These are phyloP conservation scores for Vitis cinerea DNA, from an alignment of 164 flowering plant genomes.

Conservation along the genomic window DNA sequence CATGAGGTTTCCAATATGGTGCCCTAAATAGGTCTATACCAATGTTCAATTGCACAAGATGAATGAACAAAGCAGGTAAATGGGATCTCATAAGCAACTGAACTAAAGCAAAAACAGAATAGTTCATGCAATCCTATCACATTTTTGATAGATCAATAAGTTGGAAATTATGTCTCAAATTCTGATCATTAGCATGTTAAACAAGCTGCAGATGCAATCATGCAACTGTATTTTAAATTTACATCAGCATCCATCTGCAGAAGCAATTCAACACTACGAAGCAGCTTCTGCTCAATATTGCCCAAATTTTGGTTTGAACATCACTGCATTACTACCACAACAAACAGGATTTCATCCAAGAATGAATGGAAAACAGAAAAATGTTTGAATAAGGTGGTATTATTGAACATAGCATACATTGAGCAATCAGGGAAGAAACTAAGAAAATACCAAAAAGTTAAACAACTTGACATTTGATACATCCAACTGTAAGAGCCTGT, in stretches of 20 bases:
- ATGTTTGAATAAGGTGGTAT: neutral
- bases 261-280: neutral
- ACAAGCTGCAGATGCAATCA: neutral
- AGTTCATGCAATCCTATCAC: neutral
- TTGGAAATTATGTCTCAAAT: neutral
- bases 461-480: neutral
- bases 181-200: neutral
- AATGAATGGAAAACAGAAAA: neutral
- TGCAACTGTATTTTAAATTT: neutral
- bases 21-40: too few species aligned
- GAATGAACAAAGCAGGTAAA: neutral
- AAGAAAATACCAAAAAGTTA: neutral
- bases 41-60: too few species aligned
- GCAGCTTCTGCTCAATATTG: neutral
- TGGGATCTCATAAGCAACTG: neutral
- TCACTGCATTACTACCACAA: neutral
- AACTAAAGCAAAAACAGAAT: neutral
- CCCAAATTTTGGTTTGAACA: neutral
- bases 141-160: neutral
- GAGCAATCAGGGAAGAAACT: neutral
- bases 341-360: neutral
- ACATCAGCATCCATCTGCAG: neutral
- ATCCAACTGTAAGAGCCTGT: constrained; percentile 4
- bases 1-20: too few species aligned
- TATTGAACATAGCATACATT: neutral